Evolutionary conservation across 129 eudicot genomes (phyloP), one percentile per base, ranked within the genome.

Genomic region (Tanacetum coccineum): DNA sequence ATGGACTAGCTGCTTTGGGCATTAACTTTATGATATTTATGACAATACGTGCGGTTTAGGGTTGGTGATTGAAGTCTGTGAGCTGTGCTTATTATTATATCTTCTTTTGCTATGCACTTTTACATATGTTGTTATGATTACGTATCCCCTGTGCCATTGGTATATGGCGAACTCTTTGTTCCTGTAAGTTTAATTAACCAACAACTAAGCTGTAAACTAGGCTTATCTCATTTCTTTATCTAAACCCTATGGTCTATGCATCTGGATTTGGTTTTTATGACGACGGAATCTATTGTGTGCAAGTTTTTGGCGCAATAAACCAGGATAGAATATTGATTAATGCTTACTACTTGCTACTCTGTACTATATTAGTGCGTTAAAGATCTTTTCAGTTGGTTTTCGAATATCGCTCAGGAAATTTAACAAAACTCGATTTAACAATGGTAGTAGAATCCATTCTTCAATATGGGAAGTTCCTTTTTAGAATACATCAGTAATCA

Each of bases 401-500:
- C 0, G 42, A 30, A 30, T 36, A 36, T 36, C 42, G 6, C 42
- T 36, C 2, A 9, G 42, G 42, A 36, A 36, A 7, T 7, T 6
- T 0, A 36, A 36, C 0, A 4, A 30, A 30, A 30, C 39, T 6
- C 39, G 1, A 7, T 32, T 32, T 4, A 32, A 32, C 8, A 32
- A 32, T 7, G 39, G 39, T 32, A 6, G 4, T 32, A 32, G 8
- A 32, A 32, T 32, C 39, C 39, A 32, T 4, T 28, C 32, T 3
- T 32, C 1, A 32, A 30, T 28, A 49, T 18, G 59, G 25, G 20
- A 66, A 15, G 39, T 32, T 32, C 6, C 14, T 28, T 26, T 50
- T 25, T 50, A 50, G 71, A 30, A 67, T 67, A 28, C 18, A 52
- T 67, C 28, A n/a, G n/a, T n/a, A n/a, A 89, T 72, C 25, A 22